Evolutionary conservation across 208 protist species (phyloP).

Genomic region (Acanthamoeba healyi): DNA sequence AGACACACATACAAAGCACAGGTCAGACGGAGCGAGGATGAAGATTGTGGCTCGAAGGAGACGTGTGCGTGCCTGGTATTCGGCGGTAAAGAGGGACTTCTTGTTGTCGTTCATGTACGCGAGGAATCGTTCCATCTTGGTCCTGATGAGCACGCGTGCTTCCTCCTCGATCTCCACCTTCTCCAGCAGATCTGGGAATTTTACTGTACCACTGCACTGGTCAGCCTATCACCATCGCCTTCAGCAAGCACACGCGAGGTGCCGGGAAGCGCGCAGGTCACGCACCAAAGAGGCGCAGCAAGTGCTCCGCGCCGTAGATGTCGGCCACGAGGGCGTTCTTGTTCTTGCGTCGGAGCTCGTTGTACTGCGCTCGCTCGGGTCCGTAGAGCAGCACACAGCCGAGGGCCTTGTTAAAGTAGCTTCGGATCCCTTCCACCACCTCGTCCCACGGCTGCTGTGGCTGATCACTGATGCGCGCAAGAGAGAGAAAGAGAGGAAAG

Average conservation of each 20-base stretch:
- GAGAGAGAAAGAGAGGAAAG: background rate
- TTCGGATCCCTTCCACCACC: conserved; percentile 41
- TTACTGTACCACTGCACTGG: background rate
- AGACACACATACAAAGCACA: background rate
- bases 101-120: conserved; percentile 1
- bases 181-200: conserved; percentile 52
- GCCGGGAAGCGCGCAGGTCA: too few species aligned
- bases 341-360: conserved; percentile 46
- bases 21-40: background rate
- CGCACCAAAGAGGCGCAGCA: conserved; percentile 29
- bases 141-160: background rate
- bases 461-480: background rate
- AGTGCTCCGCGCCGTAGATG: conserved; percentile 12
- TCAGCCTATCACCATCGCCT: background rate
- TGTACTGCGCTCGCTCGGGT: conserved; percentile 3
- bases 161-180: conserved; percentile 48
- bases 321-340: conserved; percentile 31
- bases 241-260: too few species aligned
- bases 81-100: background rate
- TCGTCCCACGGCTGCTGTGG: conserved; percentile 4
- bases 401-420: conserved; percentile 50
- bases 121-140: conserved; percentile 48
- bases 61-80: background rate
- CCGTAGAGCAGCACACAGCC: conserved; percentile 22
- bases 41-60: background rate